Evolutionary conservation across 805 yeast species (phyloP), one percentile per base, ranked within the genome.

Genomic region (Pichia ethanolica): DNA sequence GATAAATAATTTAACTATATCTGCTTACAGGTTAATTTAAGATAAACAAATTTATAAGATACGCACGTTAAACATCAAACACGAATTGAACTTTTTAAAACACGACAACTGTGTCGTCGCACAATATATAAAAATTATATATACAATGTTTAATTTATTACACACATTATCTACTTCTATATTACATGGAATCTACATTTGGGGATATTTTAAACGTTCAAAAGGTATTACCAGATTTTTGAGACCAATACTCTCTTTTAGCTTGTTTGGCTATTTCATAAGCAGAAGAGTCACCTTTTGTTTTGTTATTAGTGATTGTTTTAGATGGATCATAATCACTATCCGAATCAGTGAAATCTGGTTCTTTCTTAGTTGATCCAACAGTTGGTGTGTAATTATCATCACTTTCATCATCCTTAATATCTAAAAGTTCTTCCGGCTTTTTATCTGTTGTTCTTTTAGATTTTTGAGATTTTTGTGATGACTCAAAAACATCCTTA

Each of bases 251-350:
- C 87, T 79, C 51, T 80, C 79, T 46, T 79, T 82, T 64, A 83
- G 82, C 51, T 89, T 71, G 25, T 81, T 69, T 7, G 96, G 97
- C 54, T 43, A 90, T 70, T 4, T 87, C 90, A 47, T 77, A 79
- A 11, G 74, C 75, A 0, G 96, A 89, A 45, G 78, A 73, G 8
- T 7, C 39, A 10, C 7, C n/a, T 10, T 34, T 7, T 14, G 32
- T 7, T 28, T 20, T 30, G n/a, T 28, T 10, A 7, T 25, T 25
- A 6, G 30, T 25, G 13, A 30, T 9, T n/a, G n/a, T 14, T 27
- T n/a, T 39, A n/a, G 42, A 9, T 9, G 47, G 46, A 40, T 44
- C 43, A 34, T 46, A 42, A 26, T 48, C 48, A 9, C 34, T 30
- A 8, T 44, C 51, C 1, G 46, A 42, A 8, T 48, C 51, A 3